Base-by-base conservation (phyloP, 2,329 filamentous ascomycete species). In the Talaromyces sp. region DNA sequence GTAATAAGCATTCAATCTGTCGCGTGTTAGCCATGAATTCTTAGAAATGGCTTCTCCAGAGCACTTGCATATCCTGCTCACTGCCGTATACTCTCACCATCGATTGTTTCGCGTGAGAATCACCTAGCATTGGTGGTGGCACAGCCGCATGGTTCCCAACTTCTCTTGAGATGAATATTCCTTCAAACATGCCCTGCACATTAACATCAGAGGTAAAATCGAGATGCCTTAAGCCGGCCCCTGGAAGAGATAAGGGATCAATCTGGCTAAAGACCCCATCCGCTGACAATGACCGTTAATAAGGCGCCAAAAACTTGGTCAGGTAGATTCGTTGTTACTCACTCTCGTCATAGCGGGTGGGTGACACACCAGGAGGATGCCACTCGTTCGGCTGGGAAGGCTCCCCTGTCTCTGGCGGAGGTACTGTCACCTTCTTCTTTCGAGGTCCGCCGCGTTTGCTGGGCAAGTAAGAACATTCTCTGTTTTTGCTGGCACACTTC, bases 1-100 rank as follows among this genome's bases (percentile, higher is more conserved):
- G 61, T 80, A 80, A 60, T 80, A 80, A 40, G 75, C 78, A 63
- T 78, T 78, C 56, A 80, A 68, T 65, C 78, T 80, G 57, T 36
- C 1, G 44, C 51, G 30, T 23, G 5, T 51, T 56, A 44, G 31
- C n/a, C 30, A 51, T 10, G 31, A 18, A 52, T 36, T 54, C 14
- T 18, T 10, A 34, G 18, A n/a, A 6, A 16, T 16, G 9, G 27
- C 30, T 50, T 50, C n/a, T 18, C 8, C 10, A 36, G 4, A 62
- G 23, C 9, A 59, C 75, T 65, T 63, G 78, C 76, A 79, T 77
- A 44, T 77, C 75, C 52, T 71, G 65, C 61, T 79, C 76, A 61
- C 69, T 76, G 44, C 74, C 73, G 60, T 79, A 79, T 1, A 72
- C 68, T 66, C 76, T 73, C 36, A 78, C 75, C 27, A 70, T 66